These are phyloP conservation scores for Aleurites moluccanus DNA, from an alignment of 441 rosid species.

Conservation along the genomic window DNA sequence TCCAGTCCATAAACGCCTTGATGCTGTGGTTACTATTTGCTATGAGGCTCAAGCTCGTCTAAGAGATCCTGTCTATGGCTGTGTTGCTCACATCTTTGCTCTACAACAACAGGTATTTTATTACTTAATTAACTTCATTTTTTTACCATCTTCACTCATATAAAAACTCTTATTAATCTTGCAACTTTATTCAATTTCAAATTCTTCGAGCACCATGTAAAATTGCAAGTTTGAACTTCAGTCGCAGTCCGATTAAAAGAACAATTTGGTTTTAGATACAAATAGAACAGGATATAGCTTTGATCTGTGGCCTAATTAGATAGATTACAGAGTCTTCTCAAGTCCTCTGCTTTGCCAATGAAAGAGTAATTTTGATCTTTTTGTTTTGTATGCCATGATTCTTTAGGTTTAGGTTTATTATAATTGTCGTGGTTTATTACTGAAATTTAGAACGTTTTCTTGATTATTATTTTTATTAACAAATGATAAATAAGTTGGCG, in stretches of 20 bases:
- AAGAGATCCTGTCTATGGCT: slow-evolving; percentile 91
- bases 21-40: slow-evolving; percentile 85
- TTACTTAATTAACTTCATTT: not conserved
- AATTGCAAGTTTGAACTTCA: too few relatives aligned
- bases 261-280: too few relatives aligned
- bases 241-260: too few relatives aligned
- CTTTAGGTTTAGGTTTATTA: slow-evolving; percentile 9
- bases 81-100: slow-evolving; percentile 88
- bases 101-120: slow-evolving; percentile 88
- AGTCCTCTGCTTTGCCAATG: not conserved
- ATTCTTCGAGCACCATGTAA: too few relatives aligned
- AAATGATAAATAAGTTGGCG: slow-evolving; percentile 33
- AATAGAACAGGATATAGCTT: too few relatives aligned
- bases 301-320: not conserved
- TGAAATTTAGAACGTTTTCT: slow-evolving; percentile 42
- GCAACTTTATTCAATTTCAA: too few relatives aligned
- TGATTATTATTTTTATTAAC: slow-evolving; percentile 26
- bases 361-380: not conserved
- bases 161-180: too few relatives aligned
- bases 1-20: slow-evolving; percentile 69
- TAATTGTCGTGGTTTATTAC: slow-evolving; percentile 19
- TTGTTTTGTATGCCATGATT: slow-evolving; percentile 12
- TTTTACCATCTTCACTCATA: not conserved
- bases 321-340: slow-evolving; percentile 7
- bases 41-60: slow-evolving; percentile 95